phyloP scores from a whole-genome alignment of 768 basidiomycete species.

The Lepiota brunneoincarnata region DNA sequence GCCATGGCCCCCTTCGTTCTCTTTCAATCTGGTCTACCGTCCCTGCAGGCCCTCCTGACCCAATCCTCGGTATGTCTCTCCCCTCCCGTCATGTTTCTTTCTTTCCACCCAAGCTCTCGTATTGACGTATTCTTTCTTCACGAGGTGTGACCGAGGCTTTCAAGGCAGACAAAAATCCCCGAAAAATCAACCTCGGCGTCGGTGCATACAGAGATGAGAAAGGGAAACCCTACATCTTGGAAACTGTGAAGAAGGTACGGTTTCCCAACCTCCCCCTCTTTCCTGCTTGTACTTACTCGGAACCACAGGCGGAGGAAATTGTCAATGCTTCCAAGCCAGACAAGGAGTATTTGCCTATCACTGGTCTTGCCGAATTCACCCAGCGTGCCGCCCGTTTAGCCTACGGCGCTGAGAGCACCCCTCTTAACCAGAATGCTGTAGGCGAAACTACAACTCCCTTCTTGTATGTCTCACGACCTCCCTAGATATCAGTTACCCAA shows the following conservation, averaged over 20 bases:
- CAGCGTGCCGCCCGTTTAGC: constrained; percentile 86
- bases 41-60: constrained; percentile 86
- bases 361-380: constrained; percentile 84
- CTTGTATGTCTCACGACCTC: constrained; percentile 9
- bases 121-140: constrained; percentile 13
- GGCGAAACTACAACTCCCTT: constrained; percentile 25
- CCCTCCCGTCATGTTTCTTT: constrained; percentile 7
- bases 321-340: constrained; percentile 65
- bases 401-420: constrained; percentile 79
- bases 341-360: constrained; percentile 98
- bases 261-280: background rate
- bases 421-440: constrained; percentile 70
- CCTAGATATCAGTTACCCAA: constrained; percentile 82
- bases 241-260: constrained; percentile 79
- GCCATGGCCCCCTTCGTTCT: constrained; percentile 36
- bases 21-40: constrained; percentile 81
- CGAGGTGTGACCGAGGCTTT: constrained; percentile 90
- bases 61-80: constrained; percentile 74
- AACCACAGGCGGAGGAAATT: constrained; percentile 69
- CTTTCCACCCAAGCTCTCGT: constrained; percentile 8
- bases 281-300: constrained; percentile 6
- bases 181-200: constrained; percentile 97
- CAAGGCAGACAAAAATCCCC: constrained; percentile 89
- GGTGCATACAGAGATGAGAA: constrained; percentile 93
- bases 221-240: constrained; percentile 94